These are phyloP conservation scores for Echinosophora koreensis DNA, from an alignment of 306 rosid genomes.

Conservation along the genomic window DNA sequence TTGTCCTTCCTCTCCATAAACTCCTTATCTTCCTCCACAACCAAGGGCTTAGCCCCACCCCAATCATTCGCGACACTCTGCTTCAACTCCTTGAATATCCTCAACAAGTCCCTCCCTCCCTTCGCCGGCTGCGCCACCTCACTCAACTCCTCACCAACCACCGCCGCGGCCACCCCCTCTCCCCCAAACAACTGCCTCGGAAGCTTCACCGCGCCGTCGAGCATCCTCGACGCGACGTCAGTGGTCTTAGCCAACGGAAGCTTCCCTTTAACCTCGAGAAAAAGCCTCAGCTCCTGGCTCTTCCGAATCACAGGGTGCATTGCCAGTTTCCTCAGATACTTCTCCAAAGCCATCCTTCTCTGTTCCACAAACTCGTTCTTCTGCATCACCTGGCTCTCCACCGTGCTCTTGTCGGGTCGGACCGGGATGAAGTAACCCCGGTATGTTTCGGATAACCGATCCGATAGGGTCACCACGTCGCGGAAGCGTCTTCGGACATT, in stretches of 20 bases:
- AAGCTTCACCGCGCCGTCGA: constrained; percentile 88
- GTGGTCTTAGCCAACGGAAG: constrained; percentile 65
- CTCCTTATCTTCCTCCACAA: constrained; percentile 90
- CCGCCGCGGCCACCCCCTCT: constrained; percentile 49
- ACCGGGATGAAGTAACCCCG: constrained; percentile 86
- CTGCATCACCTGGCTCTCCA: constrained; percentile 98
- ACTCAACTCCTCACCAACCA: constrained; percentile 47
- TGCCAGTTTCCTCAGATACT: constrained; percentile 75
- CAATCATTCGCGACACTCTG: constrained; percentile 91
- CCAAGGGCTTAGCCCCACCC: constrained; percentile 79
- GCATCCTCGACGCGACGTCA: constrained; percentile 88
- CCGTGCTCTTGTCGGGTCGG: constrained; percentile 92
- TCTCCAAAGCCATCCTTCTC: constrained; percentile 87
- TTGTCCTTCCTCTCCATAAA: constrained; percentile 80
- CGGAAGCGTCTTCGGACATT: constrained; percentile 81
- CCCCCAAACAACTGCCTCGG: constrained; percentile 80
- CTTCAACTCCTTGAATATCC: constrained; percentile 89
- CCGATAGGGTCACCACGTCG: constrained; percentile 86
- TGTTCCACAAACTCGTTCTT: constrained; percentile 95
- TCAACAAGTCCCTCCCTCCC: constrained; percentile 90
- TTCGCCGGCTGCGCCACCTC: constrained; percentile 90
- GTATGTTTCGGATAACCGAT: constrained; percentile 81
- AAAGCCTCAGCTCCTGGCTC: constrained; percentile 84
- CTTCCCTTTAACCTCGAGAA: constrained; percentile 79
- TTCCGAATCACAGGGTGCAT: constrained; percentile 80